A percentile compares a stretch with the other conserved stretches of the same genome.
Evolutionary conservation across 23 red algal species (phyloP).

Genomic region (Agarophyton chilense): DNA sequence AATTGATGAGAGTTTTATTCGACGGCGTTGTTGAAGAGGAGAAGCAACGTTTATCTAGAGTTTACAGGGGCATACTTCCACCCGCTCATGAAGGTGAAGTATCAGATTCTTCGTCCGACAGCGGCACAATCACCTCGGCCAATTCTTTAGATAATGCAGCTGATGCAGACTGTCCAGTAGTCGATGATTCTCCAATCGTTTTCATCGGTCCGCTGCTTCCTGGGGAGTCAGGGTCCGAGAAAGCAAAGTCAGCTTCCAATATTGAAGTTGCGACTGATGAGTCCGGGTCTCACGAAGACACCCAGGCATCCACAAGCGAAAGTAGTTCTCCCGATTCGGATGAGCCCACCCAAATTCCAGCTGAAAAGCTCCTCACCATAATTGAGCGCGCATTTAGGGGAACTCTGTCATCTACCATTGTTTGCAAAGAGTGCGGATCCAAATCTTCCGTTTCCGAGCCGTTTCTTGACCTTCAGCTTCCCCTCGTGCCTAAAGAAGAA

Average conservation of each 20-base stretch:
- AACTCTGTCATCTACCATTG: slow-evolving; percentile 54
- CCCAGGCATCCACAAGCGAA: neutral
- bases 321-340: neutral
- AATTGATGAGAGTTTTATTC: slow-evolving; percentile 74
- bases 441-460: slow-evolving; percentile 52
- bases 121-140: neutral
- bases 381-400: slow-evolving; percentile 58
- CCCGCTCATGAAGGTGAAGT: neutral
- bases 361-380: slow-evolving; percentile 48
- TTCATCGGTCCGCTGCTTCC: neutral
- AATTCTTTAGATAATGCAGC: neutral
- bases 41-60: slow-evolving; percentile 46
- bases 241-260: neutral
- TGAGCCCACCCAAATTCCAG: neutral
- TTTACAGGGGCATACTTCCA: slow-evolving; percentile 4
- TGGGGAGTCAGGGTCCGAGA: neutral
- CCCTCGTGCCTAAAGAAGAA: slow-evolving; percentile 61
- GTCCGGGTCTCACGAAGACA: neutral
- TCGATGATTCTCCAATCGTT: neutral
- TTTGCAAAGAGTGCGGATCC: slow-evolving; percentile 55
- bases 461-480: slow-evolving; percentile 72
- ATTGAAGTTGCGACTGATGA: neutral
- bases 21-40: slow-evolving; percentile 85
- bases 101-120: slow-evolving; percentile 29
- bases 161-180: too few relatives aligned